Evolutionary conservation across 148 eudicot species (phyloP).

Genomic region (Polygonum aviculare): DNA sequence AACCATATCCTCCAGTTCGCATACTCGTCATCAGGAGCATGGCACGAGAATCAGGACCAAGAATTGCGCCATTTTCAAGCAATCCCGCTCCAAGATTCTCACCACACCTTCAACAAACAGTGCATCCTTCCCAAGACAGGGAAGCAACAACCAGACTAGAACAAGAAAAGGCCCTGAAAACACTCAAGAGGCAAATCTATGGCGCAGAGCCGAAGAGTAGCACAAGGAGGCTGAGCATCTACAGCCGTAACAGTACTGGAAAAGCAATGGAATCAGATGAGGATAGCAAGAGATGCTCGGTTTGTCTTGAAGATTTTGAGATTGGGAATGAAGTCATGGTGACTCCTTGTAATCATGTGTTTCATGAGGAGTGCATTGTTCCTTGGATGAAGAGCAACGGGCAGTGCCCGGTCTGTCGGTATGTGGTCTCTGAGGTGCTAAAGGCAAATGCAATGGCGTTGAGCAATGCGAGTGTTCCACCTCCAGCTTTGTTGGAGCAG

Average conservation of each 20-base stretch:
- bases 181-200: background rate
- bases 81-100: background rate
- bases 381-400: slow-evolving; percentile 82
- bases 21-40: background rate
- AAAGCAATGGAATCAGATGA: slow-evolving; percentile 18
- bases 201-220: background rate
- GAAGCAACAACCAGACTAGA: background rate
- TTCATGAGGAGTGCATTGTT: slow-evolving; percentile 81
- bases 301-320: slow-evolving; percentile 84
- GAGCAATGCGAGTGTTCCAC: background rate
- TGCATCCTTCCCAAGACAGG: background rate
- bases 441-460: background rate
- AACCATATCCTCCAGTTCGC: background rate
- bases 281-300: slow-evolving; percentile 51
- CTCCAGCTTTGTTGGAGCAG: no score
- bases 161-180: no score
- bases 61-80: background rate
- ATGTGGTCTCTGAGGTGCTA: slow-evolving; percentile 33
- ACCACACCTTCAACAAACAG: background rate
- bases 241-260: background rate
- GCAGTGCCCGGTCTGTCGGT: slow-evolving; percentile 74
- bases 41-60: background rate
- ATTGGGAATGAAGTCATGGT: slow-evolving; percentile 32
- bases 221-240: background rate
- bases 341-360: slow-evolving; percentile 79